A percentile compares a stretch with the other conserved stretches of the same genome.
phyloP scores from a whole-genome alignment of 164 flowering plant species.

The Piper betle region DNA sequence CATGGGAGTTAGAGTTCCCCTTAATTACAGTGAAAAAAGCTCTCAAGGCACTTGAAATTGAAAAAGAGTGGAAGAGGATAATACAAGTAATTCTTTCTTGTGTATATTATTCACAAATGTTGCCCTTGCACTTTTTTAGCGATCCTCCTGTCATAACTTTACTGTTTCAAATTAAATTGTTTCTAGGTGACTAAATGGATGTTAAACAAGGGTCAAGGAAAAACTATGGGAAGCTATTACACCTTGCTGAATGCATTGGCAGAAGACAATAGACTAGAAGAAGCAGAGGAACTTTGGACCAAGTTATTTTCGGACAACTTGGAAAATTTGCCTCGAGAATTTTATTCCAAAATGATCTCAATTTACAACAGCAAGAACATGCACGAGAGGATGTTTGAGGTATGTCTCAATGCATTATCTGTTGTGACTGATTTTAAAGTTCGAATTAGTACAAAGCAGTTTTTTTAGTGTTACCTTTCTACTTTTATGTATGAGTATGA shows the following conservation, averaged over 20 bases:
- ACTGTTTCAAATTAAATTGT: too few relatives aligned
- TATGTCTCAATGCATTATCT: conserved; percentile 17
- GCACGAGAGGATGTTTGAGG: conserved; percentile 90
- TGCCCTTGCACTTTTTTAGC: not conserved
- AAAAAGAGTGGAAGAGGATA: conserved; percentile 77
- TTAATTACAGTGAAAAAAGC: conserved; percentile 83
- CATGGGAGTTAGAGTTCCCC: conserved; percentile 97
- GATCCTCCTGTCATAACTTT: not conserved
- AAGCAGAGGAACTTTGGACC: conserved; percentile 74
- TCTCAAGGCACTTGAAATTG: conserved; percentile 52
- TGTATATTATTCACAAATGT: too few relatives aligned
- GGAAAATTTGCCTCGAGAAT: conserved; percentile 64
- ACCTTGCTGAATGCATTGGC: conserved; percentile 65
- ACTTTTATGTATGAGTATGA: too few relatives aligned
- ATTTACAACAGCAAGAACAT: conserved; percentile 53
- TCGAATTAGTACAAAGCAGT: too few relatives aligned
- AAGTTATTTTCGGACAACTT: conserved; percentile 52
- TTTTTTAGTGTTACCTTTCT: too few relatives aligned
- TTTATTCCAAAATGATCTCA: conserved; percentile 75
- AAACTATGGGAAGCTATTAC: conserved; percentile 82
- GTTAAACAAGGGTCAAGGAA: conserved; percentile 95
- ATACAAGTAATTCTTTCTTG: conserved; percentile 47
- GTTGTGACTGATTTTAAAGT: too few relatives aligned
- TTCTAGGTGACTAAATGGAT: conserved; percentile 86
- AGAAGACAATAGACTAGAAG: conserved; percentile 78